Evolutionary conservation across 225 moss, liverwort and hornwort species (phyloP).

Genomic region (Sphagnum tenellum): DNA sequence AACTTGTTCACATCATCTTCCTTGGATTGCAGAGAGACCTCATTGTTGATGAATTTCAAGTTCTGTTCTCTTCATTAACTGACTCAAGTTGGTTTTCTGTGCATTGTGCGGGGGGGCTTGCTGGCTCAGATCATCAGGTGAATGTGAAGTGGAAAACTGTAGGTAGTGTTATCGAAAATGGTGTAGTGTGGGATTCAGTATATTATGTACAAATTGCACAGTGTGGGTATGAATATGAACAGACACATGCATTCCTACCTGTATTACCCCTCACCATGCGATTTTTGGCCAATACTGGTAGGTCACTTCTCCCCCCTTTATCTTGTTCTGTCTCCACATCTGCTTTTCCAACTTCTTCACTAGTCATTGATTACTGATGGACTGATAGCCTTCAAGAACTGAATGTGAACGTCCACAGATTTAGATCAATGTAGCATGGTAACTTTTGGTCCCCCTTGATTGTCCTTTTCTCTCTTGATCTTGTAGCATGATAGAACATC

Average conservation of each 20-base stretch:
- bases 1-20: no score
- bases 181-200: constrained; percentile 84
- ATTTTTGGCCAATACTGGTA: constrained; percentile 48
- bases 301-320: constrained; percentile 1
- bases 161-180: constrained; percentile 53
- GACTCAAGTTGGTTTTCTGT: no score
- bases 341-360: no score
- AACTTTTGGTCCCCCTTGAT: neutral
- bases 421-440: no score
- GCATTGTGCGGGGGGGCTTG: neutral
- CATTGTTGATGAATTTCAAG: no score
- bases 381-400: no score
- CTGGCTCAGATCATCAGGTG: constrained; percentile 16
- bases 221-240: constrained; percentile 97
- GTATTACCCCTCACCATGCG: constrained; percentile 56
- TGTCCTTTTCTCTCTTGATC: neutral
- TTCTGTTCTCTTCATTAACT: no score
- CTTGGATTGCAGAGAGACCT: no score
- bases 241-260: constrained; percentile 78
- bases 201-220: constrained; percentile 84
- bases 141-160: constrained; percentile 36
- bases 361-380: no score
- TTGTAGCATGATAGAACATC: neutral
- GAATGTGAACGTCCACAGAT: no score
- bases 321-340: no score